Conservation (phyloP, 176 grass and related monocot genomes). For the Zoysia pacifica region DNA sequence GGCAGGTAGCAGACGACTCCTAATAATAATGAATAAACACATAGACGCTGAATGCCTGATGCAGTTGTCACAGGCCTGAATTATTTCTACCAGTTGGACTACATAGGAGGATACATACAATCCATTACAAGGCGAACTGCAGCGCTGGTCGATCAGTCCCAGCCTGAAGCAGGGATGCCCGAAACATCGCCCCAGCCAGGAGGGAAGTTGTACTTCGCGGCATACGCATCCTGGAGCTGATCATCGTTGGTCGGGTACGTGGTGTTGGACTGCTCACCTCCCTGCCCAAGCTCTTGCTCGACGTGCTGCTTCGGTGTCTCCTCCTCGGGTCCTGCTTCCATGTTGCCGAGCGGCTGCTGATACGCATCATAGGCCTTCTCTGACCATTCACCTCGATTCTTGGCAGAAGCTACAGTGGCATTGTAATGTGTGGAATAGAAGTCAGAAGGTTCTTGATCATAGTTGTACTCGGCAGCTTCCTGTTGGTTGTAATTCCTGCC, state of each 20-base stretch:
- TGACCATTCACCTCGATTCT: slow-evolving; percentile 23
- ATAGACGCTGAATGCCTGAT: not conserved
- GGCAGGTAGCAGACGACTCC: slow-evolving; percentile 4
- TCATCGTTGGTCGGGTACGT: not conserved
- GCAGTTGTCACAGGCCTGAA: not conserved
- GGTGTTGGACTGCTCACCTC: not conserved
- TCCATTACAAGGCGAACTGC: not conserved
- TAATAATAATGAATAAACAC: slow-evolving; percentile 8
- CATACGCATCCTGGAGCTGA: slow-evolving; percentile 13
- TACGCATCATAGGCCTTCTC: slow-evolving; percentile 32
- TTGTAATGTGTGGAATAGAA: not conserved
- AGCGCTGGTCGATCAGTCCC: slow-evolving; percentile 45
- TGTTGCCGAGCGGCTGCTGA: slow-evolving; percentile 24
- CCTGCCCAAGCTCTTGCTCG: slow-evolving; percentile 27
- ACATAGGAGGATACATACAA: not conserved
- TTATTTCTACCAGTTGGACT: slow-evolving; percentile 18
- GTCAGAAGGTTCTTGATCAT: slow-evolving; percentile 35
- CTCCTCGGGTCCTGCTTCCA: slow-evolving; percentile 18
- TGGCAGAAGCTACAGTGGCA: not conserved
- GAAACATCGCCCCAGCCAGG: slow-evolving; percentile 56
- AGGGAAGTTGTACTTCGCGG: slow-evolving; percentile 37
- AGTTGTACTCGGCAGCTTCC: slow-evolving; percentile 18
- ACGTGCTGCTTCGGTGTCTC: slow-evolving; percentile 17
- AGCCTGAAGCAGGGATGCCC: slow-evolving; percentile 53
- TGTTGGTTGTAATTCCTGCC: slow-evolving; percentile 41